Evolutionary conservation across 1,284 basidiomycete genomes (phyloP), one percentile per base, ranked within the genome.

Genomic region (Naganishia liquefaciens): DNA sequence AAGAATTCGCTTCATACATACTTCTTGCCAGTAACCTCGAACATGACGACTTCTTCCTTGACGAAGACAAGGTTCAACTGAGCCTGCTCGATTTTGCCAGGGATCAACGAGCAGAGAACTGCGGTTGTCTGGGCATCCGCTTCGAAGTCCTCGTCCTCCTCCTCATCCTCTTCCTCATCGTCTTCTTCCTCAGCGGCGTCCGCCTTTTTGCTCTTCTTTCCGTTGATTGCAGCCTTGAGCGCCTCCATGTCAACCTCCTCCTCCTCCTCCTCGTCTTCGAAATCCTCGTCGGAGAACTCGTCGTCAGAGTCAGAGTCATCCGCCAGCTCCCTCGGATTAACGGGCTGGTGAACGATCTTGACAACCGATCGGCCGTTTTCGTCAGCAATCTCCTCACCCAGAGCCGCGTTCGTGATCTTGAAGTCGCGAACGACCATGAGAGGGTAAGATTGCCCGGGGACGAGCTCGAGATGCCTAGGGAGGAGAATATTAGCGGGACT

Each of bases 21-120:
- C 91, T 96, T 95, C 80, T 91, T 88, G 66, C 93, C 94, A 50
- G 87, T 83, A 54, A 87, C 82, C 74, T 91, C 86, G 76, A 96
- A 86, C 69, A 81, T 77, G 68, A 84, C 87, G 62, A 85, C 84
- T 64, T 87, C 85, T 33, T 89, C 88, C 67, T 86, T 84, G 68
- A 87, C 84, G 65, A 96, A 85, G 62, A 88, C 84, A 58, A 97
- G 80, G 75, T 93, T 86, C 65, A 90, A 82, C 28, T 83, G 80
- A 11, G 86, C 83, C 77, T 95, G 91, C 78, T 95, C 93, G 70
- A 88, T 86, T 90, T 78, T 79, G 69, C 80, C 79, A 60, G 82
- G 80, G 55, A 81, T 81, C 54, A 84, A 75, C 28, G 80, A 75
- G 75, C 81, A 81, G 63, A 83, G 75, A 54, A 81, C 80, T 68